Conservation (phyloP, 768 basidiomycete species). For the Serendipita sp. region DNA sequence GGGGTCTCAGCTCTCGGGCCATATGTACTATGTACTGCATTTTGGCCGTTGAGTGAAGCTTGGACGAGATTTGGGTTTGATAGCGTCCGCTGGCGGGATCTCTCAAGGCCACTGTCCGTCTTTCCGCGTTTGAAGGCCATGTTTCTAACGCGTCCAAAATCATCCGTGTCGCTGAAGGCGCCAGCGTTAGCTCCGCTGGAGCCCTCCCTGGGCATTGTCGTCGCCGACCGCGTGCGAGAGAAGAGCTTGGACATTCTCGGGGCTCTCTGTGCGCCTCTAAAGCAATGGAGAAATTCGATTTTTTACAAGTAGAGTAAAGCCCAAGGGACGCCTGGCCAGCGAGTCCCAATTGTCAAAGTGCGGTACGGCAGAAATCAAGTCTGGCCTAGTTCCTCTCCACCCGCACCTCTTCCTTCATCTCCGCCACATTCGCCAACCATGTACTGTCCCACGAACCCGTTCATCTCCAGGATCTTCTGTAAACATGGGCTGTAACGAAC, state of each 20-base stretch:
- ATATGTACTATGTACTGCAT: not conserved
- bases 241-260: conserved; percentile 2
- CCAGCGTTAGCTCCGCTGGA: not conserved
- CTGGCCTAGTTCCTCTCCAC: not conserved
- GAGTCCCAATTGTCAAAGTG: not conserved
- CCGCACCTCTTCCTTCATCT: not conserved
- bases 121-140: conserved; percentile 5
- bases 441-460: conserved; percentile 61
- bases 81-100: conserved; percentile 6
- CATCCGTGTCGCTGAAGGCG: not conserved
- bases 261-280: not conserved
- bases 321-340: not conserved
- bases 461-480: conserved; percentile 72
- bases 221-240: not conserved
- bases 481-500: conserved; percentile 59
- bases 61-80: conserved; percentile 1
- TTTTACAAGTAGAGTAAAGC: not conserved
- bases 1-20: not conserved
- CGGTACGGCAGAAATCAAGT: not conserved
- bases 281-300: not conserved
- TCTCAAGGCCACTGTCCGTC: conserved; percentile 3
- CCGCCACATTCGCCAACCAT: conserved; percentile 53
- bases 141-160: not conserved
- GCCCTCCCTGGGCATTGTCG: not conserved
- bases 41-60: not conserved